Percentiles rank a stretch among this genome's conserved stretches.
Evolutionary conservation across 768 basidiomycete species (phyloP).

Genomic region (Suillus sp.): DNA sequence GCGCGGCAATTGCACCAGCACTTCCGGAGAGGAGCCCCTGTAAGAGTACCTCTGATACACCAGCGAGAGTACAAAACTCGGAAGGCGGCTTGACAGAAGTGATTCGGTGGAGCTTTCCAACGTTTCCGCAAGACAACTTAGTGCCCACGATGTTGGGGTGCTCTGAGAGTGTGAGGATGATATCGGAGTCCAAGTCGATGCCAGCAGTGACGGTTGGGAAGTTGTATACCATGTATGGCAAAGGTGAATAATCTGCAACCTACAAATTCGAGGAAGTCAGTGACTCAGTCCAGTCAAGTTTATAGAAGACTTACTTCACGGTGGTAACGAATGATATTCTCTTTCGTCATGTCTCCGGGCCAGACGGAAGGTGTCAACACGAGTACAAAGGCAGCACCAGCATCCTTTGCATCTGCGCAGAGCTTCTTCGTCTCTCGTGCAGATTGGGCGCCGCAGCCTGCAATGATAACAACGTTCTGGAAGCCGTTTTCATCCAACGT

Average conservation of each 20-base stretch:
- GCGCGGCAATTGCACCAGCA: constrained; percentile 66
- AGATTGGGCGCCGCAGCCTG: constrained; percentile 83
- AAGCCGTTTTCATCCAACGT: constrained; percentile 77
- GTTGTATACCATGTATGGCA: constrained; percentile 83
- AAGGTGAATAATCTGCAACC: constrained; percentile 70
- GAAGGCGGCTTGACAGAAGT: constrained; percentile 54
- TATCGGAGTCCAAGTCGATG: constrained; percentile 82
- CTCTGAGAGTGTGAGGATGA: constrained; percentile 62
- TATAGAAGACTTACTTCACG: constrained; percentile 46
- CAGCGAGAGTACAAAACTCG: constrained; percentile 73
- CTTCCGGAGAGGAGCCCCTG: constrained; percentile 63
- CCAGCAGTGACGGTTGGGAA: constrained; percentile 83
- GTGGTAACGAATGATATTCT: constrained; percentile 68
- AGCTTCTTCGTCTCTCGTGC: constrained; percentile 74
- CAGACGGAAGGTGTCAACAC: constrained; percentile 76
- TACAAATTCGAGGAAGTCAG: constrained; percentile 28
- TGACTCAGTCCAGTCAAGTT: background rate
- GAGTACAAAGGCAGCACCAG: constrained; percentile 80
- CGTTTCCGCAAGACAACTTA: constrained; percentile 83
- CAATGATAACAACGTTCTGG: constrained; percentile 66
- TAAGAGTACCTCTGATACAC: constrained; percentile 69
- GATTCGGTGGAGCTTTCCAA: constrained; percentile 82
- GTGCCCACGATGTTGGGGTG: constrained; percentile 88
- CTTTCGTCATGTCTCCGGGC: constrained; percentile 62
- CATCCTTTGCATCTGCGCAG: constrained; percentile 71